Evolutionary conservation across 345 rosid genomes (phyloP), one percentile per base, ranked within the genome.

Genomic region (Gossypium rotundifolium): DNA sequence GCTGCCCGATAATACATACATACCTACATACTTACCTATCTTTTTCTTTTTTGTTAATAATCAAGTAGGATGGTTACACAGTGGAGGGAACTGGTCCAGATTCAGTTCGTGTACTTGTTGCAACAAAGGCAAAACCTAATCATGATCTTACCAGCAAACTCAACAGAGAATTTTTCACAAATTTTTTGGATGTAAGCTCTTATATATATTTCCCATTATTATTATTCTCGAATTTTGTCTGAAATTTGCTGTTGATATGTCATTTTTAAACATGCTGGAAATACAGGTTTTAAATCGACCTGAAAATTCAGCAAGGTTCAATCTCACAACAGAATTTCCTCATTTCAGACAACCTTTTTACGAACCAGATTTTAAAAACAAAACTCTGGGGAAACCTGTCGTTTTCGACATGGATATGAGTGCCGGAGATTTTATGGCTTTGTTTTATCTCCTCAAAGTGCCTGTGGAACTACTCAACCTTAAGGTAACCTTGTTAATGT

Each of bases 381-480:
- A 61, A 55, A 85, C 17, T 54, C 81, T 84, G 0, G 97, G 98
- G 45, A 92, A 88, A 82, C 92, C 98, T 10, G 80, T 94, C 25
- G 74, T 94, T 67, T 90, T 92, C 22, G 98, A 94, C 79, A 94
- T 89, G 95, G 98, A 94, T 71, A 94, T 94, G 98, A 94, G 98
- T 65, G 81, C 88, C 25, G 98, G 98, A 81, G 98, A 94, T 85
- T 90, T 94, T 71, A 79, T 94, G 1, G 83, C 97, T 55, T 86
- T 94, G 4, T 84, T 94, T 63, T 92, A 88, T 77, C 97, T 94
- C 59, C 92, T 94, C 2, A 94, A 94, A 84, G 87, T 85, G 22
- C 95, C 97, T 2, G 84, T 83, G 55, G 91, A 94, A 75, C 75
- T 76, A 42, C 85, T 92, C 71, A 74, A 92, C 64, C 87, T 94